phyloP scores from a whole-genome alignment of 208 protist species.

The Leishmania aethiopica region DNA sequence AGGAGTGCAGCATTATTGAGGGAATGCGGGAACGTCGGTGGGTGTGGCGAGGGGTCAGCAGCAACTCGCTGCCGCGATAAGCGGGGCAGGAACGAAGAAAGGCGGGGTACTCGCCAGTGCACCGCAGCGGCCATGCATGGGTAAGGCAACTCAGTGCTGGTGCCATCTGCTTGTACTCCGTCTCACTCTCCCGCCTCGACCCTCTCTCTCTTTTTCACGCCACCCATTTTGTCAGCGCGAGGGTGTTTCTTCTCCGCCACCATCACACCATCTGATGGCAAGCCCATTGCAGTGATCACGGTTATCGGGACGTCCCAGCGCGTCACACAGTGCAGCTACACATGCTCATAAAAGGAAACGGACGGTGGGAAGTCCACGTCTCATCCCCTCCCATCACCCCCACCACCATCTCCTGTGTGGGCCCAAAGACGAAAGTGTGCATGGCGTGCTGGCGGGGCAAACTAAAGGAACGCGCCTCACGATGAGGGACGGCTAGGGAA shows the following conservation, averaged over 20 bases:
- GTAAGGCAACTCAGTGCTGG: background rate
- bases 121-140: background rate
- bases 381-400: background rate
- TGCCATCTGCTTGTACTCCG: background rate
- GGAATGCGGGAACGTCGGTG: slow-evolving; percentile 84
- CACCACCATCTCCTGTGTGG: background rate
- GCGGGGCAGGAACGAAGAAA: background rate
- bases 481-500: background rate
- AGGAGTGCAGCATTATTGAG: slow-evolving; percentile 43
- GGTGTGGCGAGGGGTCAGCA: slow-evolving; percentile 33
- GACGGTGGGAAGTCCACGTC: background rate
- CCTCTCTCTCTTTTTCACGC: background rate
- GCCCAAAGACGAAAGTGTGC: background rate
- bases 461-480: background rate
- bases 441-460: background rate
- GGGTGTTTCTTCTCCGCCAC: background rate
- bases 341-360: background rate
- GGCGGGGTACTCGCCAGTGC: background rate
- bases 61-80: background rate
- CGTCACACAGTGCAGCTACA: background rate
- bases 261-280: background rate
- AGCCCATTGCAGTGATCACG: background rate
- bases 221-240: background rate
- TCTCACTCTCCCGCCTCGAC: background rate
- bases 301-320: background rate